A percentile compares a stretch with the other conserved stretches of the same genome.
Conservation (phyloP, 1,284 basidiomycete species). For the Salmacisia buchloeana region DNA sequence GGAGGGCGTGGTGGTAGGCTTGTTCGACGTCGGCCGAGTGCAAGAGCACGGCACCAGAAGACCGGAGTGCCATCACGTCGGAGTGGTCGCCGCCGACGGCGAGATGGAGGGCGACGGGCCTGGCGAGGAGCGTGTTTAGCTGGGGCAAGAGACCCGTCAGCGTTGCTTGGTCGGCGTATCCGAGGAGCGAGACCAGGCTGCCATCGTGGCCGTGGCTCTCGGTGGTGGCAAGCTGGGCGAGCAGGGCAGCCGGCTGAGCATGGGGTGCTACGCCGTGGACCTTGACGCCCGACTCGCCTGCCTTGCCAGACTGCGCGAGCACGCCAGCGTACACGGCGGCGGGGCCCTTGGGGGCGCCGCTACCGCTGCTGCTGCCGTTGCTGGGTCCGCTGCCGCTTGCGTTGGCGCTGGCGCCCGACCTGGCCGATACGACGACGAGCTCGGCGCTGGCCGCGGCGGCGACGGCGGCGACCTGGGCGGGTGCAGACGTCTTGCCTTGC, state of each 20-base stretch:
- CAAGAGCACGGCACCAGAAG: slow-evolving; percentile 61
- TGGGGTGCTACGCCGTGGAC: background rate
- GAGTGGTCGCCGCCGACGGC: slow-evolving; percentile 56
- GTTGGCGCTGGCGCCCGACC: background rate
- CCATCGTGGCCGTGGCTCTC: background rate
- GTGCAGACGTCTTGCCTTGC: no score
- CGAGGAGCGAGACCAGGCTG: slow-evolving; percentile 31
- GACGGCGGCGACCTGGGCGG: slow-evolving; percentile 3
- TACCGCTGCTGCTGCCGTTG: background rate
- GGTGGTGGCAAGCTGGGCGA: slow-evolving; percentile 1
- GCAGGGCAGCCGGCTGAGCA: background rate
- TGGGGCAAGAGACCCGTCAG: slow-evolving; percentile 42
- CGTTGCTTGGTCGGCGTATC: slow-evolving; percentile 27
- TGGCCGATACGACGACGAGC: slow-evolving; percentile 1
- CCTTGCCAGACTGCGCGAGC: background rate
- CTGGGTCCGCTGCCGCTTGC: no score
- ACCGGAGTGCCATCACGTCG: slow-evolving; percentile 60
- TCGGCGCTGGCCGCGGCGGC: background rate
- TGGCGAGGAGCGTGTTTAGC: slow-evolving; percentile 34
- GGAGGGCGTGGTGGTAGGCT: slow-evolving; percentile 67
- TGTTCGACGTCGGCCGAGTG: slow-evolving; percentile 63
- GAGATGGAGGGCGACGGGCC: slow-evolving; percentile 40
- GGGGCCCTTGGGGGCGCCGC: background rate
- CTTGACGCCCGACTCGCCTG: background rate
- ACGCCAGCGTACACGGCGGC: background rate